A percentile compares a stretch with the other conserved stretches of the same genome.
Conservation (phyloP, 805 yeast species). For the Yarrowia sp. region DNA sequence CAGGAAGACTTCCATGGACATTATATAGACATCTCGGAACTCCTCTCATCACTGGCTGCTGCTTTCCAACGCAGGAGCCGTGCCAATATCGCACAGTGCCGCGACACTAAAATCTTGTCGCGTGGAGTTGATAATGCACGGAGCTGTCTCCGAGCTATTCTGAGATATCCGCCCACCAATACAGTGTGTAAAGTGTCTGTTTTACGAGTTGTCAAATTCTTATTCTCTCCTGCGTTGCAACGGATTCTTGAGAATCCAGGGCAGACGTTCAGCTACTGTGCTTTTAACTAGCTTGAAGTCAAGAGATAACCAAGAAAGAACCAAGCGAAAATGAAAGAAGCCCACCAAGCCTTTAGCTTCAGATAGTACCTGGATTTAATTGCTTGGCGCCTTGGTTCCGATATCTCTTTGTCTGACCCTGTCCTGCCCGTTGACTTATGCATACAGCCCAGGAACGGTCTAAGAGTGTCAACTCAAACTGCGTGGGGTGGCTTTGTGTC, state of each 20-base stretch:
- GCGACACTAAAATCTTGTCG: not conserved
- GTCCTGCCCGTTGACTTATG: not conserved
- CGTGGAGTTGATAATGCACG: not conserved
- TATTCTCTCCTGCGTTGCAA: no score
- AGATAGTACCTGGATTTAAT: not conserved
- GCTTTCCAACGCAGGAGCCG: not conserved
- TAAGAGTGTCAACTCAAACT: no score
- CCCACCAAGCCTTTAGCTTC: not conserved
- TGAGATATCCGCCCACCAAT: not conserved
- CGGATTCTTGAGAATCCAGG: no score
- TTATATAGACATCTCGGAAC: not conserved
- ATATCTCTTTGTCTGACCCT: not conserved
- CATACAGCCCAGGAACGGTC: not conserved
- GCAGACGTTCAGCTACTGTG: no score
- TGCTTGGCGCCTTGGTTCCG: not conserved
- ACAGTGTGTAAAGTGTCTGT: not conserved
- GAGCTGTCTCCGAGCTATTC: not conserved
- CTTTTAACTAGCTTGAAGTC: no score
- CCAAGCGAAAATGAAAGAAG: no score
- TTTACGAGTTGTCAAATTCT: no score
- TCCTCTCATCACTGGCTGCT: not conserved
- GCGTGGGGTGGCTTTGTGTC: no score
- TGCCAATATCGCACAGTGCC: not conserved
- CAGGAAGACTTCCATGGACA: not conserved
- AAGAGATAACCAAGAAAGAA: no score